Base-by-base conservation (phyloP, 2,329 filamentous ascomycete species). In the Venturia pyrina region DNA sequence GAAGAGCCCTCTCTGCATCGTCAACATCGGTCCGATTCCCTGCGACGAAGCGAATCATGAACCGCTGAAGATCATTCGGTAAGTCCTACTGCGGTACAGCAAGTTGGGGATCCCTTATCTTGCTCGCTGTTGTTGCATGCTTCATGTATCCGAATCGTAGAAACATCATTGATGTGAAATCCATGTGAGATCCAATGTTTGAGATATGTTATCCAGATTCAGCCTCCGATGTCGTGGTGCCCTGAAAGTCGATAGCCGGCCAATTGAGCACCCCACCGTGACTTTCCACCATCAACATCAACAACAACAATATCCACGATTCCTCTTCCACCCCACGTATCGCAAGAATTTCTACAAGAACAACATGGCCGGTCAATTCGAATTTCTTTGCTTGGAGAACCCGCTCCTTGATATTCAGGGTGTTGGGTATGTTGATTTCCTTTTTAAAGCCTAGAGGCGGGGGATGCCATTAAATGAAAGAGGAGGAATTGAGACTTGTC, bases 391-490 rank as follows among this genome's bases (percentile, higher is more conserved):
- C 80, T 81, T 99, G 74, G 95, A 97, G 88, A 99, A 99, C 80
- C 95, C 95, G 78, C 88, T 99, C 73, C 89, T 99, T 73, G 93
- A 99, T 77, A 99, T 99, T 78, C 93, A 97, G 81, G 95, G 89
- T 72, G 78, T 83, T 72, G 86, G 85, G 86, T 87, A 79, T 69
- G 81, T 63, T 62, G 17, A 66, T 19, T 64, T 28, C 21, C 24
- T 62, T 63, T 44, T 28, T 21, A 2, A 62, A 43, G 41, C 13
- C 13, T 62, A 19, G 32, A 62, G 43, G 43, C 37, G 53, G 53
- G 53, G 53, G 5, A 59, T 34, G 32, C 28, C n/a, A 24, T 50
- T 50, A 43, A 43, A 13, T 43, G 15, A 53, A 53, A 53, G 13
- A 13, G 21, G 24, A 24, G 28, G 48, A 53, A 53, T 53, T 53